Conservation (phyloP, 176 grass and related monocot species). For the Rhipidocladum racemiflorum region DNA sequence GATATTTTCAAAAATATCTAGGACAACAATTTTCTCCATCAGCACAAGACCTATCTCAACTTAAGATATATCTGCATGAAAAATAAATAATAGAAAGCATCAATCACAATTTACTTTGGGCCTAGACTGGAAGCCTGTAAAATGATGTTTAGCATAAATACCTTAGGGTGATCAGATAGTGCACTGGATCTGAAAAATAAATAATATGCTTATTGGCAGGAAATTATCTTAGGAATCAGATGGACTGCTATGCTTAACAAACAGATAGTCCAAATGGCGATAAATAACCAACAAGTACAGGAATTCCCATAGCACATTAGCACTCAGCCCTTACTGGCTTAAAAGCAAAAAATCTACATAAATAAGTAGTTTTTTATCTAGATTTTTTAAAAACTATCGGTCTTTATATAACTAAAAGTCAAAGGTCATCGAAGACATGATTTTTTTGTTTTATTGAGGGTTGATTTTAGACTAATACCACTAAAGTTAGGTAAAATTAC, state of each 20-base stretch:
- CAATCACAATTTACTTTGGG: background rate
- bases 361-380: too few species aligned
- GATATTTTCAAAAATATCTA: background rate
- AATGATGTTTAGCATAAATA: constrained; percentile 9
- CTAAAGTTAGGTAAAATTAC: too few species aligned
- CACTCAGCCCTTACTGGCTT: background rate
- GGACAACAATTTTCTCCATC: background rate
- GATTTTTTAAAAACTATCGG: too few species aligned
- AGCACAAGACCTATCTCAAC: background rate
- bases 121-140: background rate
- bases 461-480: too few species aligned
- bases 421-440: too few species aligned
- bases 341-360: too few species aligned
- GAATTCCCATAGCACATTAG: background rate
- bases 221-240: background rate
- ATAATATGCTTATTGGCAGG: background rate
- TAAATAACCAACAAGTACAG: background rate
- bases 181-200: background rate
- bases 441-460: too few species aligned
- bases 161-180: background rate
- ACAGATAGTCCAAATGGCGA: background rate
- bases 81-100: background rate
- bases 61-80: background rate
- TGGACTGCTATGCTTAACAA: background rate
- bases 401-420: too few species aligned